phyloP scores from a whole-genome alignment of 176 grass and related monocot genomes.

The Eragrostis curvula region DNA sequence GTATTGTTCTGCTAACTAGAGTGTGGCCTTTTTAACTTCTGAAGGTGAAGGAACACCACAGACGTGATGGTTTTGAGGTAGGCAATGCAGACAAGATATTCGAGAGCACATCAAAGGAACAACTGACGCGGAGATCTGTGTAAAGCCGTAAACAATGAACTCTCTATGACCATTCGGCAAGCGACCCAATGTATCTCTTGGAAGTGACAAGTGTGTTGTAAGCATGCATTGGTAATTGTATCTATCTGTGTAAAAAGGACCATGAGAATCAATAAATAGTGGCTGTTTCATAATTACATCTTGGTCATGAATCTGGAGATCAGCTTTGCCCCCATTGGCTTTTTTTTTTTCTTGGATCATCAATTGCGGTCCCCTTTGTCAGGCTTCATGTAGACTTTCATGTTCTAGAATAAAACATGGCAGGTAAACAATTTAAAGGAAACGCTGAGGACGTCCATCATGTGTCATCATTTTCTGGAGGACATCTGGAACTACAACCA shows the following conservation, averaged over 20 bases:
- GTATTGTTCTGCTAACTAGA: slow-evolving; percentile 12
- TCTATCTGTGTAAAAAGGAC: slow-evolving; percentile 15
- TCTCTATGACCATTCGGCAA: slow-evolving; percentile 20
- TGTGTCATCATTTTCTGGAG: not conserved
- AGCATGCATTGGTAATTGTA: slow-evolving; percentile 17
- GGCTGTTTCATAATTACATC: not conserved
- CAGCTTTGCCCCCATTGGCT: not conserved
- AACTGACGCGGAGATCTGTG: slow-evolving; percentile 66
- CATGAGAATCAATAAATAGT: slow-evolving; percentile 41
- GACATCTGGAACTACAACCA: not conserved
- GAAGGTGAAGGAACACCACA: slow-evolving; percentile 82
- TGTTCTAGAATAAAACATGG: slow-evolving; percentile 27
- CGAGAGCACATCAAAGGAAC: slow-evolving; percentile 95
- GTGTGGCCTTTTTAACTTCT: slow-evolving; percentile 22
- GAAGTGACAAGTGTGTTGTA: slow-evolving; percentile 20
- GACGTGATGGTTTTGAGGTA: slow-evolving; percentile 94
- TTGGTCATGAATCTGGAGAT: not conserved
- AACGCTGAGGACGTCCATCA: not conserved
- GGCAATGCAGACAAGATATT: slow-evolving; percentile 99
- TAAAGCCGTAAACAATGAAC: slow-evolving; percentile 31
- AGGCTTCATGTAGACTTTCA: not conserved
- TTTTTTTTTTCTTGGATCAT: slow-evolving; percentile 3
- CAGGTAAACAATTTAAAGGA: slow-evolving; percentile 9
- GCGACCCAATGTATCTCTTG: not conserved
- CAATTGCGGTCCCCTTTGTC: not conserved